Percentiles rank a stretch among this genome's conserved stretches.
Conservation (phyloP, 2,329 filamentous ascomycete genomes). For the Massarina eburnea region DNA sequence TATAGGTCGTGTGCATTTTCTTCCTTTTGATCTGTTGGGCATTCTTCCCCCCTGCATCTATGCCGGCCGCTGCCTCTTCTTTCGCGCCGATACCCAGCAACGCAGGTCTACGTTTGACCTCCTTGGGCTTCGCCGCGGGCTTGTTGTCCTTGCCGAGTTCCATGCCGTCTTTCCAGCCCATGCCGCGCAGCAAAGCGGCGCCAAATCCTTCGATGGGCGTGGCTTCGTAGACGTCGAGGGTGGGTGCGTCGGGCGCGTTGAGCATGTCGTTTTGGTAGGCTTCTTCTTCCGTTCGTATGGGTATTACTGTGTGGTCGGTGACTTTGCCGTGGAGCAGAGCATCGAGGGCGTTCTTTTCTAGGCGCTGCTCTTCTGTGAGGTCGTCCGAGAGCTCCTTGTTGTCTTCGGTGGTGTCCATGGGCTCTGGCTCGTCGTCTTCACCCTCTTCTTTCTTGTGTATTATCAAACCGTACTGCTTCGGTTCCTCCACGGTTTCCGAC, state of each 20-base stretch:
- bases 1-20: too few relatives aligned
- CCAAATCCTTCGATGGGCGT: conserved; percentile 96
- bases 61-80: conserved; percentile 61
- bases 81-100: conserved; percentile 88
- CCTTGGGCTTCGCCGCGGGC: conserved; percentile 56
- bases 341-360: conserved; percentile 58
- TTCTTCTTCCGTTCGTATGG: conserved; percentile 57
- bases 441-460: conserved; percentile 43
- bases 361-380: conserved; percentile 32
- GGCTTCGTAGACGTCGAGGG: conserved; percentile 80
- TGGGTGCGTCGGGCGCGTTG: conserved; percentile 72
- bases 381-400: conserved; percentile 17
- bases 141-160: conserved; percentile 56
- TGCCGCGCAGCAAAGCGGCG: conserved; percentile 82
- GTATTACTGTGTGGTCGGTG: conserved; percentile 43
- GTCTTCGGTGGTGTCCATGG: conserved; percentile 31
- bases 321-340: conserved; percentile 46
- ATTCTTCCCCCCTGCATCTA: conserved; percentile 78
- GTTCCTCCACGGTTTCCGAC: conserved; percentile 38
- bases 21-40: too few relatives aligned
- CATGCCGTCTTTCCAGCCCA: conserved; percentile 85
- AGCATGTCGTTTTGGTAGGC: conserved; percentile 71
- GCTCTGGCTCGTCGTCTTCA: conserved; percentile 13
- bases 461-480: conserved; percentile 56
- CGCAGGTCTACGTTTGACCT: conserved; percentile 72